These are phyloP conservation scores for Candida multigemmis DNA, from an alignment of 805 yeast species.

Conservation along the genomic window DNA sequence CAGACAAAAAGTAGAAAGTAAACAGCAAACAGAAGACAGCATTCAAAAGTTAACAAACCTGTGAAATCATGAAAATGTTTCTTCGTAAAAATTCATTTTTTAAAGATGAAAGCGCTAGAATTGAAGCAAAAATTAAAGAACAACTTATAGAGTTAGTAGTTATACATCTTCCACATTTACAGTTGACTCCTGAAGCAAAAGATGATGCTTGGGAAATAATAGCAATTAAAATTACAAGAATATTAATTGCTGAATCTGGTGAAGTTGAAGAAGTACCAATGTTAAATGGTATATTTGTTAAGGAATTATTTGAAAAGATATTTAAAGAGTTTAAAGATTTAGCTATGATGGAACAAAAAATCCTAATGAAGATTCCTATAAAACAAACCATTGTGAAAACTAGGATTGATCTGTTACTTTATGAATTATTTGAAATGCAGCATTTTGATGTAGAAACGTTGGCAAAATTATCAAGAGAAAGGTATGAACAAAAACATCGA, in stretches of 20 bases:
- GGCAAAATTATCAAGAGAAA: constrained; percentile 11
- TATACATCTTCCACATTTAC: constrained; percentile 22
- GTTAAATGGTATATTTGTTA: constrained; percentile 15
- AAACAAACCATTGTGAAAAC: neutral
- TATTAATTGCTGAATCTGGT: neutral
- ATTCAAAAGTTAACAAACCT: too few species aligned
- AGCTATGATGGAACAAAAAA: neutral
- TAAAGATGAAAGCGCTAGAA: constrained; percentile 13
- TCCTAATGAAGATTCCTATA: neutral
- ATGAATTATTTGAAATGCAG: constrained; percentile 12
- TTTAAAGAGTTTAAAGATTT: constrained; percentile 7
- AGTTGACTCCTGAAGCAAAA: constrained; percentile 10
- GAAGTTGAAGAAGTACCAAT: constrained; percentile 14
- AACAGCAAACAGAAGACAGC: too few species aligned
- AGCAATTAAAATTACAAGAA: constrained; percentile 13
- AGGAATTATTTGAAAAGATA: constrained; percentile 10
- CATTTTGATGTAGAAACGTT: constrained; percentile 13
- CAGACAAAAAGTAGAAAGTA: too few species aligned
- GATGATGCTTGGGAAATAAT: constrained; percentile 25
- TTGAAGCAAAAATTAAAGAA: constrained; percentile 12
- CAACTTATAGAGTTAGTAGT: constrained; percentile 20
- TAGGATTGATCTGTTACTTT: constrained; percentile 10
- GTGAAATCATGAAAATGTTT: too few species aligned
- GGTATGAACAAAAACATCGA: constrained; percentile 7
- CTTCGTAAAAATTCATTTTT: constrained; percentile 20